phyloP scores from a whole-genome alignment of 1,284 basidiomycete species.

The Xerocomus minutiporus region DNA sequence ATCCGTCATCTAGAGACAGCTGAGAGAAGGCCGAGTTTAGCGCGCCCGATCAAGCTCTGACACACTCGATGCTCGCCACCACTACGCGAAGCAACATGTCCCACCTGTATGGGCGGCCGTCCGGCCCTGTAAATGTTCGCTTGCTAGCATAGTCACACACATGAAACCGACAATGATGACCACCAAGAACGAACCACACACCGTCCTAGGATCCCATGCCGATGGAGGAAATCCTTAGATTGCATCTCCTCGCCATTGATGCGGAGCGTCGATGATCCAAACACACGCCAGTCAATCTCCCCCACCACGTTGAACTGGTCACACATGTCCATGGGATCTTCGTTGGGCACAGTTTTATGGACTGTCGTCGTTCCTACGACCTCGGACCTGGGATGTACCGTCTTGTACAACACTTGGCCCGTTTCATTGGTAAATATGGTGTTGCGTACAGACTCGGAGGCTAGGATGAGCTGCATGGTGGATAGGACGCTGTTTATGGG shows the following conservation, averaged over 20 bases:
- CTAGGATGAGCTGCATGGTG: conserved; percentile 14
- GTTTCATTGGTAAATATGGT: conserved; percentile 15
- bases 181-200: conserved; percentile 1
- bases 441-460: conserved; percentile 14
- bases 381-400: conserved; percentile 7
- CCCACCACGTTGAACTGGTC: conserved; percentile 18
- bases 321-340: conserved; percentile 18
- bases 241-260: conserved; percentile 11
- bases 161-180: not conserved
- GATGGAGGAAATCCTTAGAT: conserved; percentile 13
- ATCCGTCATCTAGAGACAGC: conserved; percentile 11
- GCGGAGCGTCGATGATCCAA: conserved; percentile 18
- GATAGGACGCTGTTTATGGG: not conserved
- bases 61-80: conserved; percentile 3
- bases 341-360: conserved; percentile 17
- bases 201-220: conserved; percentile 17
- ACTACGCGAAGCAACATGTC: conserved; percentile 9
- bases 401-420: conserved; percentile 19
- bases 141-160: conserved; percentile 2
- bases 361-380: conserved; percentile 17
- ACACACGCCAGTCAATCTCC: conserved; percentile 20
- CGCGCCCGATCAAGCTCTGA: not conserved
- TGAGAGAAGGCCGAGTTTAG: not conserved
- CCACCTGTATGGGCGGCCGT: conserved; percentile 16
- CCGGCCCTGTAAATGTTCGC: conserved; percentile 19